Percentiles rank a stretch among this genome's conserved stretches.
Conservation (phyloP, 257 asterid genomes). For the Asclepias syriaca region DNA sequence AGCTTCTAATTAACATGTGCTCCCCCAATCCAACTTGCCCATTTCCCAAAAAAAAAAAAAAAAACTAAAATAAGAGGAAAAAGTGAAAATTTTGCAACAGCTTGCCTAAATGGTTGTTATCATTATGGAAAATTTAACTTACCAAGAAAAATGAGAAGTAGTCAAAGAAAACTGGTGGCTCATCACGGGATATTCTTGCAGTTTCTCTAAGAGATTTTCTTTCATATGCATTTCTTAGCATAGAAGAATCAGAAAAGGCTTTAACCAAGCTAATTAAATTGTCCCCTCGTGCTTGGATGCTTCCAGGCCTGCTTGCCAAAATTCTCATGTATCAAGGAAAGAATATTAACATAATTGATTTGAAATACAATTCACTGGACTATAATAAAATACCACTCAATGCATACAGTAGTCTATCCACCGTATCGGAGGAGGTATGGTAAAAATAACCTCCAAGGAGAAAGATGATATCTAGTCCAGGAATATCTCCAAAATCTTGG, state of each 20-base stretch:
- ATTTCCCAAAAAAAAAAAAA: background rate
- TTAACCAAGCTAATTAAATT: slow-evolving; percentile 66
- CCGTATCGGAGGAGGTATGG: slow-evolving; percentile 94
- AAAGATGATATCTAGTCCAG: slow-evolving; percentile 96
- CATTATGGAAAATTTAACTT: slow-evolving; percentile 19
- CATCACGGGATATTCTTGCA: slow-evolving; percentile 40
- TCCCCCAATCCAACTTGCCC: background rate
- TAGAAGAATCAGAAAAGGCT: slow-evolving; percentile 76
- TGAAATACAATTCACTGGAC: slow-evolving; percentile 31
- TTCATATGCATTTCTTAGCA: slow-evolving; percentile 66
- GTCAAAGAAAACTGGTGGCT: slow-evolving; percentile 69
- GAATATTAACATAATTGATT: slow-evolving; percentile 10
- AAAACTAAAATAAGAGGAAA: background rate
- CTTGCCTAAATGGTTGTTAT: background rate
- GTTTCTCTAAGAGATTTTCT: slow-evolving; percentile 45
- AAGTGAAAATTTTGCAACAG: background rate
- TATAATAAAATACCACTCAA: slow-evolving; percentile 53
- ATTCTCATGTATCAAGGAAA: slow-evolving; percentile 28
- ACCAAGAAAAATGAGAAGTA: slow-evolving; percentile 73
- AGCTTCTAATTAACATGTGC: background rate
- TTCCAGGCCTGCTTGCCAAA: slow-evolving; percentile 72
- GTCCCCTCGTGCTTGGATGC: slow-evolving; percentile 99
- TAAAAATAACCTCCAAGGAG: slow-evolving; percentile 93
- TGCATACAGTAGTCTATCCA: slow-evolving; percentile 97
- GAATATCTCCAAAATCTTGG: slow-evolving; percentile 86